Evolutionary conservation across 2,329 filamentous ascomycete species (phyloP).

Genomic region (Aspergillus ibericus): DNA sequence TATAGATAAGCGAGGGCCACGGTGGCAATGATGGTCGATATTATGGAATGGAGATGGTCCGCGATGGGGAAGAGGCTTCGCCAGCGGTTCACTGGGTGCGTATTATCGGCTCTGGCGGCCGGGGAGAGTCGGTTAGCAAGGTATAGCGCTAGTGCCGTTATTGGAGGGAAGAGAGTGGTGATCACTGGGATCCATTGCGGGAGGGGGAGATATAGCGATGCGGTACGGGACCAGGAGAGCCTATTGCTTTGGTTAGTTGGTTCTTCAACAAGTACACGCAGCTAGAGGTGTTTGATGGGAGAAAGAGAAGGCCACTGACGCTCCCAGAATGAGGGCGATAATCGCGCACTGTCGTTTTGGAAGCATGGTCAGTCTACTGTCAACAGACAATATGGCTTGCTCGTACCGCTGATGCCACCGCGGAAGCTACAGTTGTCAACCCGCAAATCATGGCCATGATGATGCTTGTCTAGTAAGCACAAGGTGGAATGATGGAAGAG

Average conservation of each 20-base stretch:
- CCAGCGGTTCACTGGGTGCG: neutral
- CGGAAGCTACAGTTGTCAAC: neutral
- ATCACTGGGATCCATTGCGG: slow-evolving; percentile 25
- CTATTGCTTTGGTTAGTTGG: slow-evolving; percentile 12
- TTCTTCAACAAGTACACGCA: neutral
- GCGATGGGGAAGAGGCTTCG: slow-evolving; percentile 8
- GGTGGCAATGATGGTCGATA: slow-evolving; percentile 32
- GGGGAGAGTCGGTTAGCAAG: slow-evolving; percentile 5
- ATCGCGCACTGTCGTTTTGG: neutral
- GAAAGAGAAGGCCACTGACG: neutral
- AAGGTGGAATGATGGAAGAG: neutral
- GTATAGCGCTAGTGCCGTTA: slow-evolving; percentile 11
- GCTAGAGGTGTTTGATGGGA: neutral
- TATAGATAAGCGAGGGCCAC: slow-evolving; percentile 30
- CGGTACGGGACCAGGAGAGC: slow-evolving; percentile 29
- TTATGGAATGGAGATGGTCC: slow-evolving; percentile 26
- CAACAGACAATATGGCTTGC: neutral
- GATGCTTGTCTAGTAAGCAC: neutral
- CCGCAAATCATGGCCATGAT: slow-evolving; percentile 3
- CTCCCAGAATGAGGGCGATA: slow-evolving; percentile 5
- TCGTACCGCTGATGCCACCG: neutral
- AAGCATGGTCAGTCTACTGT: neutral
- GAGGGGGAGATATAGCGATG: slow-evolving; percentile 25
- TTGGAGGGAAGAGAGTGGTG: slow-evolving; percentile 22
- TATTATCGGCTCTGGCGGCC: neutral